Base-by-base conservation (phyloP, 2,329 filamentous ascomycete species). In the Botryosphaeria dothidea region DNA sequence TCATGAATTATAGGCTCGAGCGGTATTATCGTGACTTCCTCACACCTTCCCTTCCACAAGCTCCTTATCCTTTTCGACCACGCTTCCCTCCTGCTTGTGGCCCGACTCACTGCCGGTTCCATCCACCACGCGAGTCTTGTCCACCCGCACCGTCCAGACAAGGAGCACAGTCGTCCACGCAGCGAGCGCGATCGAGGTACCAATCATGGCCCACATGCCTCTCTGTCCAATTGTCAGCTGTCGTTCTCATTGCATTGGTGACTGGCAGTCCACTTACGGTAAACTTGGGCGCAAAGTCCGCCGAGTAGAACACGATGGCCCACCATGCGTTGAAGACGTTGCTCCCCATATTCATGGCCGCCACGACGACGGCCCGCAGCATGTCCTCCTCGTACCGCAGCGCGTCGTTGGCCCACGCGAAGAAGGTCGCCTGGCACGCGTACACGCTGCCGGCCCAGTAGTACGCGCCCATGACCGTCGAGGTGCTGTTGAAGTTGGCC, bases 121-220 rank as follows among this genome's bases (percentile, higher is more conserved):
- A 19, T 64, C 61, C 19, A 54, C 61, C 17, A 64, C 21, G 9
- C 36, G 49, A 4, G 19, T 34, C 27, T 56, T 64, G 2, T 56
- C 51, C n/a, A 13, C 19, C 6, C 27, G 27, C 2, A 25, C 25
- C 2, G 61, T 64, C 68, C 83, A 75, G 69, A 80, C 85, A 1
- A 84, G 78, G 46, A 90, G 72, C 1, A 80, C 79, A 0, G 75
- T 82, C 1, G 85, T 86, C 88, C 88, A 91, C 1, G 87, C 68
- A 0, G 80, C 81, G 71, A 91, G 75, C 1, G 83, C 84, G 62
- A 90, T 85, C 23, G 83, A 87, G 7, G 82, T 82, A 1, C 82
- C 88, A 71, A 91, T 89, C 89, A 91, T 91, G 3, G 88, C 88
- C 83, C 86, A 90, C 88, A 90, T 90, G n/a, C 89, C 88, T 65